Conservation (phyloP, 2,329 filamentous ascomycete genomes). For the Exserohilum turcica region DNA sequence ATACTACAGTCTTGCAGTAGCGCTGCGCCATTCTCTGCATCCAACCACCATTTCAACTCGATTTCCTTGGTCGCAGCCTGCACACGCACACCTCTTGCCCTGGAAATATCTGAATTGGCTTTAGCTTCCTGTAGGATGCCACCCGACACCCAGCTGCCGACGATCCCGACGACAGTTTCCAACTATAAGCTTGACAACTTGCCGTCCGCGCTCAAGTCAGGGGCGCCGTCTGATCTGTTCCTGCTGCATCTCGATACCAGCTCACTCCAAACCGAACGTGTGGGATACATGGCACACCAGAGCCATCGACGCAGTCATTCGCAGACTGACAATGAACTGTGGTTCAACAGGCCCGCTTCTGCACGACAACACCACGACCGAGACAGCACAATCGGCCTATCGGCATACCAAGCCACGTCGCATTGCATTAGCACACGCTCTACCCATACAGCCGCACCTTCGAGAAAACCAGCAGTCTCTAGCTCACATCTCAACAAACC, state of each 20-base stretch:
- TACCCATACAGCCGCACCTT: slow-evolving; percentile 17
- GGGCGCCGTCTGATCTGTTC: slow-evolving; percentile 26
- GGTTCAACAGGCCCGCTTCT: slow-evolving; percentile 36
- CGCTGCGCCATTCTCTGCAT: slow-evolving; percentile 35
- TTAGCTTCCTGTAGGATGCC: slow-evolving; percentile 37
- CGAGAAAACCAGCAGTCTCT: slow-evolving; percentile 25
- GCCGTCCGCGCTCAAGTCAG: slow-evolving; percentile 25
- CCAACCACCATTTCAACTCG: slow-evolving; percentile 32
- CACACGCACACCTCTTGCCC: slow-evolving; percentile 33
- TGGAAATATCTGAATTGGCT: slow-evolving; percentile 29
- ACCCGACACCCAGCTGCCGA: slow-evolving; percentile 38
- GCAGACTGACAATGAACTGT: slow-evolving; percentile 35
- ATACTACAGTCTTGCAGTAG: slow-evolving; percentile 39
- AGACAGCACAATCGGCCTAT: slow-evolving; percentile 19
- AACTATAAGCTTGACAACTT: slow-evolving; percentile 30
- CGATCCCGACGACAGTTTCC: slow-evolving; percentile 30
- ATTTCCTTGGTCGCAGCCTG: slow-evolving; percentile 26
- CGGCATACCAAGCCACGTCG: slow-evolving; percentile 39
- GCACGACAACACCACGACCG: slow-evolving; percentile 20
- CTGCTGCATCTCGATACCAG: slow-evolving; percentile 22
- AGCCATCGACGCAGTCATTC: slow-evolving; percentile 20
- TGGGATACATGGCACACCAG: slow-evolving; percentile 31
- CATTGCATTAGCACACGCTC: slow-evolving; percentile 25
- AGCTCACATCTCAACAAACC: slow-evolving; percentile 37
- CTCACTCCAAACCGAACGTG: slow-evolving; percentile 11